A percentile compares a stretch with the other conserved stretches of the same genome.
Evolutionary conservation across 176 grass and related monocot genomes (phyloP).

Genomic region (Sorghum bicolor): DNA sequence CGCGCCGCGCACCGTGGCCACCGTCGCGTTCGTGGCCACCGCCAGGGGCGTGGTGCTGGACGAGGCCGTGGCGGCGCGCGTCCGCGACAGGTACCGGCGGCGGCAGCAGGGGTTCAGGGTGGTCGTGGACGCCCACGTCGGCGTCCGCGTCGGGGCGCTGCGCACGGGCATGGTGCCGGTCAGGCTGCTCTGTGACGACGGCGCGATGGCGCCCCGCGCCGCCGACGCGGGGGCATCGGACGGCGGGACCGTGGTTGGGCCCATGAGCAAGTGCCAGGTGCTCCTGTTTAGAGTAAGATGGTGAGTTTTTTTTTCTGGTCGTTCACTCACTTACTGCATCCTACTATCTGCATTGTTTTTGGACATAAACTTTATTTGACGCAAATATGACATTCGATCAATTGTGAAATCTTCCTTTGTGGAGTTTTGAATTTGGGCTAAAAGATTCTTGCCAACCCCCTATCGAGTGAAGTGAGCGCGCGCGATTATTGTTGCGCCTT

Average conservation of each 20-base stretch:
- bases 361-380: no score
- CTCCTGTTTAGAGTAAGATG: conserved; percentile 77
- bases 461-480: no score
- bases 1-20: conserved; percentile 33
- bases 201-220: conserved; percentile 52
- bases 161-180: conserved; percentile 62
- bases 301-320: no score
- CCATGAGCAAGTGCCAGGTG: conserved; percentile 66
- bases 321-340: no score
- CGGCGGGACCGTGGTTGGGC: neutral
- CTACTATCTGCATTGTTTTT: no score
- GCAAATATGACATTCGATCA: no score
- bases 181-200: conserved; percentile 47
- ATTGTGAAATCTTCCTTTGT: no score
- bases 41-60: conserved; percentile 69
- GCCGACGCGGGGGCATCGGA: neutral
- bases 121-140: conserved; percentile 56
- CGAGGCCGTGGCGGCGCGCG: conserved; percentile 59
- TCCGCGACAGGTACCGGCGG: conserved; percentile 47
- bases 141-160: conserved; percentile 39
- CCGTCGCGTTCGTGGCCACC: conserved; percentile 34
- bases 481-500: no score
- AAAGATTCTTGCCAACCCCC: no score
- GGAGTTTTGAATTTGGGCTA: no score
- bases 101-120: conserved; percentile 51